These are phyloP conservation scores for Flaveria linearis DNA, from an alignment of 129 eudicot species.

Conservation along the genomic window DNA sequence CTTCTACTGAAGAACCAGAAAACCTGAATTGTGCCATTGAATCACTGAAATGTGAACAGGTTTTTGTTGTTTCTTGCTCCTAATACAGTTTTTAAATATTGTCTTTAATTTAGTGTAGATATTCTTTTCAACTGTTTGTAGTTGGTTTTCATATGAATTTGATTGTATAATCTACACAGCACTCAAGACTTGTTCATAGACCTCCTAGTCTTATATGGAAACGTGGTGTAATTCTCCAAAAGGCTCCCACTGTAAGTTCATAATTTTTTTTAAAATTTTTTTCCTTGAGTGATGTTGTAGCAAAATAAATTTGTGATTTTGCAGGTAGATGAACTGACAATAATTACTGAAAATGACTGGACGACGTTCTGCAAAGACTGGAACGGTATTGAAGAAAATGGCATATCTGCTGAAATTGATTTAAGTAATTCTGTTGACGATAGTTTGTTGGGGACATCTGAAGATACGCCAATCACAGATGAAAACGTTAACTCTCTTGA, in stretches of 20 bases:
- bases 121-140: background rate
- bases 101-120: background rate
- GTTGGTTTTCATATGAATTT: conserved; percentile 5
- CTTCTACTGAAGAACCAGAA: conserved; percentile 61
- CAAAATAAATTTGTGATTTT: background rate
- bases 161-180: conserved; percentile 47
- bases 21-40: conserved; percentile 43
- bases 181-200: conserved; percentile 72
- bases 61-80: conserved; percentile 20
- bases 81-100: background rate
- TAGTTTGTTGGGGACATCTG: conserved; percentile 38
- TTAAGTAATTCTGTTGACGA: conserved; percentile 37
- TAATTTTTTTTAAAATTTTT: background rate
- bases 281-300: background rate
- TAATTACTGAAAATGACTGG: conserved; percentile 80
- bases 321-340: conserved; percentile 73
- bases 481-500: conserved; percentile 49
- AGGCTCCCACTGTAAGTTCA: conserved; percentile 63
- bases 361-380: conserved; percentile 75
- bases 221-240: conserved; percentile 75
- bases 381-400: conserved; percentile 55
- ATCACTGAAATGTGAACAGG: conserved; percentile 75
- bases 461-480: conserved; percentile 59
- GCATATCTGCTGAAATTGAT: conserved; percentile 68
- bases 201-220: conserved; percentile 74